Conservation (phyloP, 2,329 filamentous ascomycete species). For the Remersonia thermophila region DNA sequence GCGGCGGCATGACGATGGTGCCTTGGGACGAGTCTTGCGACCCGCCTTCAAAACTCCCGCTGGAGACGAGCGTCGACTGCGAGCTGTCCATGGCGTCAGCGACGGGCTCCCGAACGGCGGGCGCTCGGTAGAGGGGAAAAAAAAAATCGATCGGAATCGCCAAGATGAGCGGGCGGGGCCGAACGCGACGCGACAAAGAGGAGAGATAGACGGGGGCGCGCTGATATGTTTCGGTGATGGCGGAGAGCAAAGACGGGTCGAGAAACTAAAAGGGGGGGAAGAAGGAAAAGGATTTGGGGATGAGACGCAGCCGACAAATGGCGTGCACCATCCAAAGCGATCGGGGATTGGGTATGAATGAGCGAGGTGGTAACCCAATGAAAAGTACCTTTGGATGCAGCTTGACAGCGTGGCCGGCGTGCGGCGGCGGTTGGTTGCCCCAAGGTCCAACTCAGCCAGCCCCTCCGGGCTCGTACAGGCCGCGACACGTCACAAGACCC, state of each 20-base stretch:
- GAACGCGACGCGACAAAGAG: background rate
- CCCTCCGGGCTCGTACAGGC: background rate
- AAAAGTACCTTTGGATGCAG: slow-evolving; percentile 1
- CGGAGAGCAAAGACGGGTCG: too few species aligned
- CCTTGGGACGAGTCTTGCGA: background rate
- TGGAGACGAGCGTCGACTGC: background rate
- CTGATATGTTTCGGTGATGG: too few species aligned
- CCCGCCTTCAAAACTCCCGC: background rate
- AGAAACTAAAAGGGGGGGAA: background rate
- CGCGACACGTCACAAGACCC: slow-evolving; percentile 7
- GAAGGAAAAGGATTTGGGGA: background rate
- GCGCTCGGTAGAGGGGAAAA: background rate
- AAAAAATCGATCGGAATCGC: background rate
- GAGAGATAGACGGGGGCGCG: too few species aligned
- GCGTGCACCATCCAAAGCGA: background rate
- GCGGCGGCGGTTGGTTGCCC: slow-evolving; percentile 1
- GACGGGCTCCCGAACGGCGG: background rate
- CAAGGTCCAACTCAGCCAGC: background rate
- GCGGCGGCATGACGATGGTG: slow-evolving; percentile 7
- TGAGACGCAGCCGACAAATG: background rate
- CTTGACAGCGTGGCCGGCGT: slow-evolving; percentile 9
- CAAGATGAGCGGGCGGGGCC: background rate
- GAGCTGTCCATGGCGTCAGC: slow-evolving; percentile 5
- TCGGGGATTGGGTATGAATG: background rate
- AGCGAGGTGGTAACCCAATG: background rate